Evolutionary conservation across 768 basidiomycete species (phyloP).

Genomic region (Boletus reticuloceps): DNA sequence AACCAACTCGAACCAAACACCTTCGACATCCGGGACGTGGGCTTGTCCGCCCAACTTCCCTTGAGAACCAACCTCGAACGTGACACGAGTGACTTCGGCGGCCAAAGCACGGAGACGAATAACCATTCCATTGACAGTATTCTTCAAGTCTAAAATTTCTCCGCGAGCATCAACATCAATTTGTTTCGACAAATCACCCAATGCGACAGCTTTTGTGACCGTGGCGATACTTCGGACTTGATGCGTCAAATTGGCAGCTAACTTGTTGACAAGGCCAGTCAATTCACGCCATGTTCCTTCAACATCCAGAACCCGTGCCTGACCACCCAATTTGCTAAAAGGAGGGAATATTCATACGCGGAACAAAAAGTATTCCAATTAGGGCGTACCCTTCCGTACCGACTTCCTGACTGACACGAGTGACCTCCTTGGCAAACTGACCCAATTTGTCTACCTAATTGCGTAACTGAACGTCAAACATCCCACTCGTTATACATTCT

Average conservation of each 20-base stretch:
- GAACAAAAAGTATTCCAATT: constrained; percentile 1
- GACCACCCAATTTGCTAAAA: constrained; percentile 73
- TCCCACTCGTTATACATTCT: not conserved
- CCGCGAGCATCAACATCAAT: constrained; percentile 91
- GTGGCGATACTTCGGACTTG: constrained; percentile 57
- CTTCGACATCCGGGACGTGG: constrained; percentile 83
- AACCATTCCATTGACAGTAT: constrained; percentile 54
- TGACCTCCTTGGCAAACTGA: constrained; percentile 90
- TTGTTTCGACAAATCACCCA: constrained; percentile 85
- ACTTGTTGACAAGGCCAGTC: constrained; percentile 79
- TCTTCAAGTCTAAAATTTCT: constrained; percentile 83
- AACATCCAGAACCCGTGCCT: constrained; percentile 82
- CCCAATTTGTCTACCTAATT: constrained; percentile 65
- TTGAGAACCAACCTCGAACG: constrained; percentile 82
- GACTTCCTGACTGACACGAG: constrained; percentile 81
- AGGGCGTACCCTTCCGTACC: constrained; percentile 66
- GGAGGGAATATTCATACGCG: constrained; percentile 13
- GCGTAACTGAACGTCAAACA: constrained; percentile 10
- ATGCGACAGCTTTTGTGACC: constrained; percentile 75
- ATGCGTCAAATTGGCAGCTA: constrained; percentile 72
- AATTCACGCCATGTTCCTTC: constrained; percentile 90
- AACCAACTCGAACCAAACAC: constrained; percentile 87
- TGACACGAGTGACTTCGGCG: constrained; percentile 81
- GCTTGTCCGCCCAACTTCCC: constrained; percentile 90
- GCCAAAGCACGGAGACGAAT: constrained; percentile 60